Evolutionary conservation across 2,329 filamentous ascomycete genomes (phyloP).

Genomic region (Colletotrichum spaethianum): DNA sequence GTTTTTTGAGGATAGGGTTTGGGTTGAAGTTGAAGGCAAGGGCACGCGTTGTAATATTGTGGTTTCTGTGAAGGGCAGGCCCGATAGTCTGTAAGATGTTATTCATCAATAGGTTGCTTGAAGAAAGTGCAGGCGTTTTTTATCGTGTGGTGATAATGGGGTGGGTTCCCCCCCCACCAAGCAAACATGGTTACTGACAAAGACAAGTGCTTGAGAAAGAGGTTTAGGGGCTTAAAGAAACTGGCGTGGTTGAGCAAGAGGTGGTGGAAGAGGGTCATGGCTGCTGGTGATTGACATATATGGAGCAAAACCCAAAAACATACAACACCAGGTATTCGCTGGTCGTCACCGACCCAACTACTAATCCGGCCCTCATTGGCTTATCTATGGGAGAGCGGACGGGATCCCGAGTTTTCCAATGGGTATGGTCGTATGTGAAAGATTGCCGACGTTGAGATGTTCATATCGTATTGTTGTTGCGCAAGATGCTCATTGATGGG

Average conservation of each 20-base stretch:
- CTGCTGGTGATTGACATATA: too few relatives aligned
- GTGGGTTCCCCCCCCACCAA: too few relatives aligned
- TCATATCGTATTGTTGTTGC: neutral
- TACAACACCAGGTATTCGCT: neutral
- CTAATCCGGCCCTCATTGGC: too few relatives aligned
- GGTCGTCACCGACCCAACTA: too few relatives aligned
- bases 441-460: neutral
- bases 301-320: neutral
- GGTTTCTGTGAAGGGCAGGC: neutral
- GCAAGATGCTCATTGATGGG: neutral
- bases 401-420: too few relatives aligned
- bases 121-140: neutral
- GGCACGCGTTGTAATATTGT: neutral
- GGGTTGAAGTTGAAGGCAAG: slow-evolving; percentile 32
- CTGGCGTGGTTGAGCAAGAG: neutral
- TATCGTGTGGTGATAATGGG: too few relatives aligned
- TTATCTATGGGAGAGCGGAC: too few relatives aligned
- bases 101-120: neutral
- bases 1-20: slow-evolving; percentile 3
- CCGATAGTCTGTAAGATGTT: neutral
- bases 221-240: neutral
- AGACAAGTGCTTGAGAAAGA: neutral
- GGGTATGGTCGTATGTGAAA: neutral
- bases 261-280: too few relatives aligned
- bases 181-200: neutral